Conservation (phyloP, 2,329 filamentous ascomycete genomes). For the Orbilia javanica region DNA sequence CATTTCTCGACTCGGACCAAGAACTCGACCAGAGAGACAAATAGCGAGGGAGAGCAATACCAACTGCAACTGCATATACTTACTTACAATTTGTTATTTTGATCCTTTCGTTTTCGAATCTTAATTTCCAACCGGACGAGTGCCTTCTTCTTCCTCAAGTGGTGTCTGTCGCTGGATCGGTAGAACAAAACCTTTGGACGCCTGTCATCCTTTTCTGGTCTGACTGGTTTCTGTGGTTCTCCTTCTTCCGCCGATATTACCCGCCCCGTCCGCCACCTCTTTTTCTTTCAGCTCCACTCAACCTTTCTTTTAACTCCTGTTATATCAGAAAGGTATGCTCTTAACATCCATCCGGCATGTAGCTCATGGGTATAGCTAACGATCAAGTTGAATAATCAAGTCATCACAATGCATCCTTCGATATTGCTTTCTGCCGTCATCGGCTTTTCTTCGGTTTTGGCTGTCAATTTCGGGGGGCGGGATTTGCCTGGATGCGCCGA, state of each 20-base stretch:
- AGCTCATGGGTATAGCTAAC: conserved; percentile 24
- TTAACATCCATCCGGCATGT: conserved; percentile 3
- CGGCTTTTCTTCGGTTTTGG: conserved; percentile 26
- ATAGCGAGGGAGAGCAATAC: conserved; percentile 34
- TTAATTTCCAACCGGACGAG: conserved; percentile 40
- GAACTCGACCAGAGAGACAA: conserved; percentile 21
- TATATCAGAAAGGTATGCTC: conserved; percentile 37
- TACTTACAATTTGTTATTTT: too few relatives aligned
- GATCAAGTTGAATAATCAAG: neutral
- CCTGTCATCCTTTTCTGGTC: conserved; percentile 49
- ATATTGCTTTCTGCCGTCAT: conserved; percentile 38
- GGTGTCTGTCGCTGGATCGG: conserved; percentile 58
- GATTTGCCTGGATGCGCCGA: conserved; percentile 30
- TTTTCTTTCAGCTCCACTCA: conserved; percentile 20
- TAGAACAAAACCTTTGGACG: conserved; percentile 52
- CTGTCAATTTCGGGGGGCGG: conserved; percentile 43
- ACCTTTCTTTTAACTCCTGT: conserved; percentile 16
- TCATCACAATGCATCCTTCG: conserved; percentile 37
- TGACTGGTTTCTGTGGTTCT: conserved; percentile 54
- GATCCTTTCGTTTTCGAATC: conserved; percentile 26
- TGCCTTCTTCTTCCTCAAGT: conserved; percentile 22
- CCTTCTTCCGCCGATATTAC: conserved; percentile 43
- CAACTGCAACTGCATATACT: conserved; percentile 37
- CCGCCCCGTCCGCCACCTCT: conserved; percentile 25
- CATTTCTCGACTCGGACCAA: conserved; percentile 34